These are phyloP conservation scores for Asterophora lycoperdoides DNA, from an alignment of 768 basidiomycete genomes.

Conservation along the genomic window DNA sequence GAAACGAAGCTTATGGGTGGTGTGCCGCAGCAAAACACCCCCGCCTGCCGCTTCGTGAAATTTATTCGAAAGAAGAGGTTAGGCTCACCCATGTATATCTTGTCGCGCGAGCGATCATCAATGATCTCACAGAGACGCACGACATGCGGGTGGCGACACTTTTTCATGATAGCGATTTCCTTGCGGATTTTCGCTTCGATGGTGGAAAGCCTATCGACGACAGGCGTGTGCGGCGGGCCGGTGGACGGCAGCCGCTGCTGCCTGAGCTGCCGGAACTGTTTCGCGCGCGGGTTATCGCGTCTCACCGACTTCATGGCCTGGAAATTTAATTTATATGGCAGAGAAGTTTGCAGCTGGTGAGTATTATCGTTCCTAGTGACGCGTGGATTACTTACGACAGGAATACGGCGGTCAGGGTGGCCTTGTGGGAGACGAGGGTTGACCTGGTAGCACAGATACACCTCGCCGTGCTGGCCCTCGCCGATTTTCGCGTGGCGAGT, in stretches of 20 bases:
- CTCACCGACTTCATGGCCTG: constrained; percentile 81
- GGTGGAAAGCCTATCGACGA: constrained; percentile 66
- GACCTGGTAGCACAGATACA: constrained; percentile 59
- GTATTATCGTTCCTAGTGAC: no score
- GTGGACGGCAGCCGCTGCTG: constrained; percentile 32
- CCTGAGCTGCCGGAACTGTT: constrained; percentile 34
- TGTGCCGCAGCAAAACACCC: background rate
- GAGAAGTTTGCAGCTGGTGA: background rate
- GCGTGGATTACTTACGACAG: constrained; percentile 30
- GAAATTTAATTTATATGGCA: constrained; percentile 4
- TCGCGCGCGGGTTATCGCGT: constrained; percentile 64
- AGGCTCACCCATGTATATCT: constrained; percentile 88
- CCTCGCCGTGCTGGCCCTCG: constrained; percentile 86
- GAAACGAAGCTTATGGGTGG: background rate
- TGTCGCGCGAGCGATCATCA: constrained; percentile 82
- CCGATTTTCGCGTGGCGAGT: constrained; percentile 73
- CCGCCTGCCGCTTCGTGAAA: no score
- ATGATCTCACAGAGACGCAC: constrained; percentile 92
- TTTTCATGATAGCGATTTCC: constrained; percentile 99
- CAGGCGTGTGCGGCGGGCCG: constrained; percentile 46
- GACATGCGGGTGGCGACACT: constrained; percentile 84
- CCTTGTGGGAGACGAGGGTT: constrained; percentile 40
- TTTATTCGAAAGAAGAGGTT: constrained; percentile 2
- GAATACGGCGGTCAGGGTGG: constrained; percentile 41
- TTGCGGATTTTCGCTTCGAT: constrained; percentile 82